Base-by-base conservation (phyloP, 2,329 filamentous ascomycete genomes). In the Fusarium penzigii region DNA sequence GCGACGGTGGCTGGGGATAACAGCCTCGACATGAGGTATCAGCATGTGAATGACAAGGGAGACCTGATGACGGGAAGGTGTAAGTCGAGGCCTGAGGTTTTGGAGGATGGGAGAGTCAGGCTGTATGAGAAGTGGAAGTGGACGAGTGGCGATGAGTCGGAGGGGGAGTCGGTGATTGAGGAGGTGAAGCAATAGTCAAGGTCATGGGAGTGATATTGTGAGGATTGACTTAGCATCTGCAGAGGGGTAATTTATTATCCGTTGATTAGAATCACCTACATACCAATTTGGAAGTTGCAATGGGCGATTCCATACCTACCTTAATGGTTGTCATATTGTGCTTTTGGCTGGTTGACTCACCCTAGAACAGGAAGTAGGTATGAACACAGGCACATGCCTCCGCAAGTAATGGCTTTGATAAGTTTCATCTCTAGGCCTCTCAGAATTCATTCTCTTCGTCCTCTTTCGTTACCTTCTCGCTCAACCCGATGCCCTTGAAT, bases 101-200 rank as follows among this genome's bases (percentile, higher is more conserved):
- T 64, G 36, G 52, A 17, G 10, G 64, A 67, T 42, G 64, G 61
- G 17, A 44, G 63, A 34, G 38, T 66, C 42, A 51, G 57, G 45
- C 51, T 67, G 57, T 58, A 62, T 44, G 65, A 66, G 62, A 62
- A 50, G 44, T 66, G 65, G 61, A 17, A 53, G 49, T 65, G 63
- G 63, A 65, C 62, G 5, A 59, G 57, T 36, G 62, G 65, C 5
- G 59, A 65, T 32, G 11, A 29, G 13, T 62, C 58, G 11, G 43
- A 49, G 29, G 62, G 65, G 7, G 56, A 58, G 29, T 62, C 57
- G 17, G 39, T 63, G 2, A 53, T 65, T 49, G 65, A 67, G 52
- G 61, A 66, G 45, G 57, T 65, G 3, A 54, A 49, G 43, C 41
- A 55, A 39, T 50, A 34, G 16, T 32, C 13, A 20, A 13, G 6